Conservation (phyloP, 2,329 filamentous ascomycete species). For the Rhinocladiella mackenziei region DNA sequence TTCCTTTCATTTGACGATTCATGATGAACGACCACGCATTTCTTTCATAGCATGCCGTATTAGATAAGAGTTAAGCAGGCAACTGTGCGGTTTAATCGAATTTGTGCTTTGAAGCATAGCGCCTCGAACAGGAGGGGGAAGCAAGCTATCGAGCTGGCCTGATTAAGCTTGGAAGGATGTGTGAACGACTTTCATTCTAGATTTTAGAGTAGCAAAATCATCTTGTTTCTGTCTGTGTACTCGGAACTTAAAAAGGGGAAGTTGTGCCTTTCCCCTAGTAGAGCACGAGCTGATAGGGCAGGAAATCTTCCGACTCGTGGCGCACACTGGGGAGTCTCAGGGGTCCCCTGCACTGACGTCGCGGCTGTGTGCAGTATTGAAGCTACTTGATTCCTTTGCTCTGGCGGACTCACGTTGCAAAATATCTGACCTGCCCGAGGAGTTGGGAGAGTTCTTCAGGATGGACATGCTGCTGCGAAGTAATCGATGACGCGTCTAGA, state of each 20-base stretch:
- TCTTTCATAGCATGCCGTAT: conserved; percentile 12
- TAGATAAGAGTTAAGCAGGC: conserved; percentile 22
- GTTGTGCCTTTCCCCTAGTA: too few relatives aligned
- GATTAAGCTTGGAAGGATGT: conserved; percentile 16
- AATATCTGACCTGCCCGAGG: too few relatives aligned
- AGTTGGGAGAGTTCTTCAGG: too few relatives aligned
- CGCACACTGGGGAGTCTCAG: too few relatives aligned
- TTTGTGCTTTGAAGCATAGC: conserved; percentile 20
- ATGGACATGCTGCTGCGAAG: neutral
- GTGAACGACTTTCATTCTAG: conserved; percentile 19
- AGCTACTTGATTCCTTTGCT: too few relatives aligned
- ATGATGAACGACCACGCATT: conserved; percentile 17
- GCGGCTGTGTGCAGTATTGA: too few relatives aligned
- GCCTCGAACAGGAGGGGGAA: conserved; percentile 10
- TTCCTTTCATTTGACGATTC: conserved; percentile 11
- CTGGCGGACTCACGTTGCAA: too few relatives aligned
- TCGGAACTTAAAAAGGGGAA: too few relatives aligned
- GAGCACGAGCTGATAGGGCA: too few relatives aligned
- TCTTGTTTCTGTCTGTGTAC: too few relatives aligned
- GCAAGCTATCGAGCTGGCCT: conserved; percentile 3
- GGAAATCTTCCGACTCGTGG: too few relatives aligned
- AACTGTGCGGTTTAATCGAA: conserved; percentile 19
- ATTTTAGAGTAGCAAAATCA: conserved; percentile 12
- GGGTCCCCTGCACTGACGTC: too few relatives aligned
- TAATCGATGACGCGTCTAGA: neutral